Evolutionary conservation across 495 filamentous ascomycete genomes (phyloP), one percentile per base, ranked within the genome.

Genomic region (Entonaema liquescens): DNA sequence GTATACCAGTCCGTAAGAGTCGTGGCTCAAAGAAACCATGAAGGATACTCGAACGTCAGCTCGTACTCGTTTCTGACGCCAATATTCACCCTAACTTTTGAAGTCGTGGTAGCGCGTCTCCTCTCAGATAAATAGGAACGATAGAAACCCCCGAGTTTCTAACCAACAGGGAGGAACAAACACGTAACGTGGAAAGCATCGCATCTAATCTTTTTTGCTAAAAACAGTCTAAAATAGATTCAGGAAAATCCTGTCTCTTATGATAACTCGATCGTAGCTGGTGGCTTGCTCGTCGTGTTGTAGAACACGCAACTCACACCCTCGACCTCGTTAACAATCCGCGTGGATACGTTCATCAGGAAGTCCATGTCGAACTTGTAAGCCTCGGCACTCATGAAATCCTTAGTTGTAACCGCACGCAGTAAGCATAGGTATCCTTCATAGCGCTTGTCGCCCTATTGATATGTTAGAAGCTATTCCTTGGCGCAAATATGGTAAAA

Each of bases 241-340:
- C 9, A 3, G 54, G 12, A 9, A 1, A 23, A 47, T 23, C 5
- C 25, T 12, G 1, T 12, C 17, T 15, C 8, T 78, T 86, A 93
- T 79, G 91, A 89, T 83, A 93, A 84, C 80, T 92, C 91, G 73
- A 92, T 92, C 4, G 89, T 92, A 63, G 89, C 92, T 38, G 92
- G 92, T 40, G 92, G 92, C 82, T 94, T 94, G 83, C 89, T 92
- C 21, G 92, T 92, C 54, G 89, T 83, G 66, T 89, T 87, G 61
- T 85, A 85, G 1, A 77, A 77, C 9, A 84, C 83, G n/a, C 83
- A 73, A 65, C 85, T 88, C 9, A 91, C 84, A 7, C 93, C 93
- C 60, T 91, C 80, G 4, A 97, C 92, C 80, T 97, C 92, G 78
- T 97, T 97, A 44, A 92, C 86, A 59, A 97, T 97, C 55, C 91